Conservation (phyloP, 1,284 basidiomycete genomes). For the Porodaedalea pini region DNA sequence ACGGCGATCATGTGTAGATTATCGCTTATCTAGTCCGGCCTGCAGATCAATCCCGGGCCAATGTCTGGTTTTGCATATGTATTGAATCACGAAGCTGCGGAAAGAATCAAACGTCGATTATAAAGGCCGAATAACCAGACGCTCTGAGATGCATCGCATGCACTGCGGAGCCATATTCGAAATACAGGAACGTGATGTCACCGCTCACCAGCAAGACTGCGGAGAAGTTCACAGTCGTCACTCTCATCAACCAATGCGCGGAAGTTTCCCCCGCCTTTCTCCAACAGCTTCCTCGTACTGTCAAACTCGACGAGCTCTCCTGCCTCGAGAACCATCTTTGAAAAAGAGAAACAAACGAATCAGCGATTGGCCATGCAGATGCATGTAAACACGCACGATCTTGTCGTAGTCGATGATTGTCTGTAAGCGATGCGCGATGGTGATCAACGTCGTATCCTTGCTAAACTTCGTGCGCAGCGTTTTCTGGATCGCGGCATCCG, state of each 20-base stretch:
- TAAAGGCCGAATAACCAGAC: too few species aligned
- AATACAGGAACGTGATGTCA: too few species aligned
- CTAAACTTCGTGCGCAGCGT: slow-evolving; percentile 24
- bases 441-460: slow-evolving; percentile 32
- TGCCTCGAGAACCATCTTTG: slow-evolving; percentile 35
- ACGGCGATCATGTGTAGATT: too few species aligned
- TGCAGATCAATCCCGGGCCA: too few species aligned
- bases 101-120: too few species aligned
- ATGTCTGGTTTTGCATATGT: too few species aligned
- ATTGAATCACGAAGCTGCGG: too few species aligned
- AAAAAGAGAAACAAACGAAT: background rate
- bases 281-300: slow-evolving; percentile 11
- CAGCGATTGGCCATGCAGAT: background rate
- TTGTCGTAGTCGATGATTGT: slow-evolving; percentile 37
- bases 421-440: slow-evolving; percentile 36
- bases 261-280: slow-evolving; percentile 12
- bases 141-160: too few species aligned
- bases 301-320: slow-evolving; percentile 29
- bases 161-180: too few species aligned
- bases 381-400: slow-evolving; percentile 24
- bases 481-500: slow-evolving; percentile 24
- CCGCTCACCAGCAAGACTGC: slow-evolving; percentile 13
- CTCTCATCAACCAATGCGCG: slow-evolving; percentile 19
- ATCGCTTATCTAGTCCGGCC: too few species aligned
- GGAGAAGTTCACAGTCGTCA: slow-evolving; percentile 20